Conservation (phyloP, 1,284 basidiomycete genomes). For the Mixia osmundae region DNA sequence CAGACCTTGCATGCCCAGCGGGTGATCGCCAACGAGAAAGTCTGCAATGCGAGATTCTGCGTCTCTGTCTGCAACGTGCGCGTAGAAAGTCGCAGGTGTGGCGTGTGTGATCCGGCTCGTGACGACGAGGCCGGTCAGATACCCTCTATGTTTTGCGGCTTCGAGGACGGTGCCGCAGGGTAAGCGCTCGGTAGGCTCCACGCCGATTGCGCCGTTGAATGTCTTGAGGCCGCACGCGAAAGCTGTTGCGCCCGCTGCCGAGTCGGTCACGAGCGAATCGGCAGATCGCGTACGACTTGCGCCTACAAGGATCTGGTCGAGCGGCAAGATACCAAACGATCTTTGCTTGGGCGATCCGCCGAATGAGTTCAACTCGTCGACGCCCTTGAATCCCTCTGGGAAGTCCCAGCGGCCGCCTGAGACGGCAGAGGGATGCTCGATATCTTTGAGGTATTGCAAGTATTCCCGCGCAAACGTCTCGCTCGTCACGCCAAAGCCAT, state of each 20-base stretch:
- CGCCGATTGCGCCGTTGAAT: conserved; percentile 23
- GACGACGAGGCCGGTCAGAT: conserved; percentile 21
- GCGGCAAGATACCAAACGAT: conserved; percentile 14
- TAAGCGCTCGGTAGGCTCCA: conserved; percentile 15
- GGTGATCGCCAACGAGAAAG: conserved; percentile 13
- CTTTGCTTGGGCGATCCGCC: too few species aligned
- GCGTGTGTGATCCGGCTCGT: conserved; percentile 20
- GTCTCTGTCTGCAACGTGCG: conserved; percentile 19
- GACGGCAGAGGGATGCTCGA: conserved; percentile 5
- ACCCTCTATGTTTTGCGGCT: conserved; percentile 21
- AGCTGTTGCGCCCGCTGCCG: conserved; percentile 23
- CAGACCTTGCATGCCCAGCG: too few species aligned
- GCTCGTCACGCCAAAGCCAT: conserved; percentile 22
- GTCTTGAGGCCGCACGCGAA: conserved; percentile 22
- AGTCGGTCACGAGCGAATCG: conserved; percentile 22
- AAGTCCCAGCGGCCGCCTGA: conserved; percentile 6
- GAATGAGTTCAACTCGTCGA: neutral
- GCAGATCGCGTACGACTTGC: conserved; percentile 19
- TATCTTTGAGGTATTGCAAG: conserved; percentile 12
- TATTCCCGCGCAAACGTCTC: conserved; percentile 20
- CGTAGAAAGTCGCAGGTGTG: conserved; percentile 23
- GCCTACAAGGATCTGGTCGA: conserved; percentile 22
- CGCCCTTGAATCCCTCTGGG: conserved; percentile 4
- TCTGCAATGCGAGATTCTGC: conserved; percentile 11
- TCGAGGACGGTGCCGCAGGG: conserved; percentile 24